These are phyloP conservation scores for Sporothrix euskadiensis DNA, from an alignment of 2,329 filamentous ascomycete genomes.

Conservation along the genomic window DNA sequence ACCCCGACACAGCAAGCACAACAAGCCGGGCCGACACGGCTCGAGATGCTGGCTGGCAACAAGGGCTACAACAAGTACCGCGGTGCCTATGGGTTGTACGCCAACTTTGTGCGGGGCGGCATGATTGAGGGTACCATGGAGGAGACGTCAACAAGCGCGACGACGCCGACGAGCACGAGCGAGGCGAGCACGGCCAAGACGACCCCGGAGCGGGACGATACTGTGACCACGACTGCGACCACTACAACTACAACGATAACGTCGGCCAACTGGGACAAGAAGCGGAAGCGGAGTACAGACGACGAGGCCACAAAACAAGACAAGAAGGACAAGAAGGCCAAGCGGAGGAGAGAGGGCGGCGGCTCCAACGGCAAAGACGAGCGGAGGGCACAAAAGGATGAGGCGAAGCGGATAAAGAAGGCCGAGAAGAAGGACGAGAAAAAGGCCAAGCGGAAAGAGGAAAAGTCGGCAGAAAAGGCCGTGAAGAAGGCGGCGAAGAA, in stretches of 20 bases:
- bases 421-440: slow-evolving; percentile 35
- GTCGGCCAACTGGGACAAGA: slow-evolving; percentile 8
- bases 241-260: not conserved
- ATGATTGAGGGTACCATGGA: slow-evolving; percentile 70
- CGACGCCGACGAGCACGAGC: slow-evolving; percentile 33
- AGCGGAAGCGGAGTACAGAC: slow-evolving; percentile 33
- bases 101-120: slow-evolving; percentile 81
- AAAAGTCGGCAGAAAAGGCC: slow-evolving; percentile 36
- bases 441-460: slow-evolving; percentile 42
- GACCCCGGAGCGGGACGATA: slow-evolving; percentile 39
- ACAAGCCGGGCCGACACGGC: slow-evolving; percentile 47
- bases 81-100: slow-evolving; percentile 68
- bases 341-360: slow-evolving; percentile 37
- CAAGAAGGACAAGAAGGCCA: slow-evolving; percentile 32
- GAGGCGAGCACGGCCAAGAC: slow-evolving; percentile 33
- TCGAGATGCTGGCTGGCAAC: slow-evolving; percentile 52
- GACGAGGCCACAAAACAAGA: slow-evolving; percentile 39
- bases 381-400: not conserved
- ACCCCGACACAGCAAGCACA: slow-evolving; percentile 28
- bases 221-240: too few relatives aligned
- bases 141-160: slow-evolving; percentile 33
- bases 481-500: slow-evolving; percentile 41
- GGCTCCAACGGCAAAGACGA: slow-evolving; percentile 39
- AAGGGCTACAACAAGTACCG: slow-evolving; percentile 56
- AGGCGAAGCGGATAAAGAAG: slow-evolving; percentile 40